Conservation (phyloP, 345 rosid genomes). For the Raphanus sativus region DNA sequence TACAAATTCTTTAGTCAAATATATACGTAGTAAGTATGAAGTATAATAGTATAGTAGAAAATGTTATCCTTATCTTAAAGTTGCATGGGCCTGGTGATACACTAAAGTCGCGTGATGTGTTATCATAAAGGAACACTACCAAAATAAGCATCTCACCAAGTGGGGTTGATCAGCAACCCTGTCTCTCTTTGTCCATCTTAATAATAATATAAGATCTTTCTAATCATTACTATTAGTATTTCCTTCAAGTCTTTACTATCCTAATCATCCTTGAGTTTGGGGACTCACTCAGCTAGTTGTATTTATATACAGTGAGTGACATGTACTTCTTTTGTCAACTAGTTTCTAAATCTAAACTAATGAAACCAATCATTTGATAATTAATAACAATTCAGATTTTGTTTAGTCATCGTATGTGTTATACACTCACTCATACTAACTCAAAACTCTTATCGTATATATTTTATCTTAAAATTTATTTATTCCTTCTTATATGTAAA, state of each 20-base stretch:
- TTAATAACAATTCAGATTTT: constrained; percentile 2
- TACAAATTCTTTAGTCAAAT: neutral
- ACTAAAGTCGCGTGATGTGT: constrained; percentile 35
- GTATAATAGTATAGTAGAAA: constrained; percentile 17
- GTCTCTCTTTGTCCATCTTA: constrained; percentile 23
- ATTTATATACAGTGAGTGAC: neutral
- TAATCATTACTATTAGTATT: constrained; percentile 11
- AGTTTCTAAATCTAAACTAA: neutral
- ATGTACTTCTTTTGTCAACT: neutral
- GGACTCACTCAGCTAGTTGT: constrained; percentile 7
- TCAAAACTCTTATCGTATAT: neutral
- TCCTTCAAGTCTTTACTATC: neutral
- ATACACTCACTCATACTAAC: neutral
- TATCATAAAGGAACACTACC: constrained; percentile 44
- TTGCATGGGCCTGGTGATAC: constrained; percentile 34
- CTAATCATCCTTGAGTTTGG: constrained; percentile 28
- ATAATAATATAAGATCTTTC: constrained; percentile 13
- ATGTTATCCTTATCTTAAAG: constrained; percentile 41
- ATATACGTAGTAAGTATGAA: neutral
- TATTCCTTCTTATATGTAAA: neutral
- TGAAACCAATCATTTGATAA: constrained; percentile 34
- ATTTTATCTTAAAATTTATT: neutral
- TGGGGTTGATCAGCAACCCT: constrained; percentile 21
- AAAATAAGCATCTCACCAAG: constrained; percentile 33
- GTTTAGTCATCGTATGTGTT: constrained; percentile 11